These are phyloP conservation scores for Syncephalastrum monosporum DNA, from an alignment of 371 early-diverging fungal genomes.

Conservation along the genomic window DNA sequence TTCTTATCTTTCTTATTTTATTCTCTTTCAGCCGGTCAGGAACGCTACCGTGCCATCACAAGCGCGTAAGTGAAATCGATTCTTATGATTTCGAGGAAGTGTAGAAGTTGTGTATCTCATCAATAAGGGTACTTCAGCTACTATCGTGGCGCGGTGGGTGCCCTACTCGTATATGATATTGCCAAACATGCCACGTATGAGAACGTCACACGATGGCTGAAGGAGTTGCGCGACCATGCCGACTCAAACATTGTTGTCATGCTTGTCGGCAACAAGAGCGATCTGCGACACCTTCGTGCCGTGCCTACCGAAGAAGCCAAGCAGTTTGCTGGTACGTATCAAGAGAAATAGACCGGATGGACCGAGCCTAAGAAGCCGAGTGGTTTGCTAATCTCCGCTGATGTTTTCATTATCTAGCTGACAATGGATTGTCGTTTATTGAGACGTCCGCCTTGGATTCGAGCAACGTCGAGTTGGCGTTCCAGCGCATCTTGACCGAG, in stretches of 20 bases:
- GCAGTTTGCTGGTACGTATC: slow-evolving; percentile 81
- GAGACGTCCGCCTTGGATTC: slow-evolving; percentile 95
- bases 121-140: slow-evolving; percentile 57
- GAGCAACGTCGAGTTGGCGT: slow-evolving; percentile 91
- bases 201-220: slow-evolving; percentile 96
- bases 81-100: no score
- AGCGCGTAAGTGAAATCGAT: slow-evolving; percentile 67
- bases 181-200: slow-evolving; percentile 95
- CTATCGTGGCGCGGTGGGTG: slow-evolving; percentile 99
- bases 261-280: slow-evolving; percentile 99
- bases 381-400: neutral
- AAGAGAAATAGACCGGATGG: neutral
- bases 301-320: slow-evolving; percentile 97
- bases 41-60: slow-evolving; percentile 89
- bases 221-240: slow-evolving; percentile 97
- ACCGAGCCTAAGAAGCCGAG: neutral
- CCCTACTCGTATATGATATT: slow-evolving; percentile 99
- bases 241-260: slow-evolving; percentile 97
- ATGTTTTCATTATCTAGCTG: slow-evolving; percentile 49
- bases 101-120: no score
- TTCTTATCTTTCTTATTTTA: neutral
- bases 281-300: slow-evolving; percentile 94
- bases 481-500: slow-evolving; percentile 93
- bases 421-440: slow-evolving; percentile 89
- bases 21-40: slow-evolving; percentile 73